A percentile compares a stretch with the other conserved stretches of the same genome.
Evolutionary conservation across 73 alveolate species (phyloP).

Genomic region (Tetrahymena thermophila): DNA sequence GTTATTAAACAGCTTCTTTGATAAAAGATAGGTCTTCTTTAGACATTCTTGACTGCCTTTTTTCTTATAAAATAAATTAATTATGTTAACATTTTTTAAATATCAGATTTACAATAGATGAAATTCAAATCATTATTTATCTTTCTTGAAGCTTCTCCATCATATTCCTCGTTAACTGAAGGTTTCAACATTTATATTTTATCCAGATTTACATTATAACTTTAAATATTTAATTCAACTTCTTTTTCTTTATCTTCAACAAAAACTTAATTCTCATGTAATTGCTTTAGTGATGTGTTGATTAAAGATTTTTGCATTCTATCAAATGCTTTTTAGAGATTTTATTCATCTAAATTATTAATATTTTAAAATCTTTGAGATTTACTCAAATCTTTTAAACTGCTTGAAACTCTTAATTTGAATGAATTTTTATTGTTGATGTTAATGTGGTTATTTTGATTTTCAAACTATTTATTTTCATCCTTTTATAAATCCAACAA

Average conservation of each 20-base stretch:
- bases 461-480: background rate
- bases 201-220: background rate
- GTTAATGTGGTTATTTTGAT: too few relatives aligned
- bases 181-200: background rate
- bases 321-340: background rate
- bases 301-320: background rate
- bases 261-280: background rate
- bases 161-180: background rate
- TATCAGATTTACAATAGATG: background rate
- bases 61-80: background rate
- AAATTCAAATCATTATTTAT: background rate
- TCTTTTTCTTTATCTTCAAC: background rate
- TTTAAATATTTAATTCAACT: background rate
- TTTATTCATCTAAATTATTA: background rate
- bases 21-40: background rate
- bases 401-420: background rate
- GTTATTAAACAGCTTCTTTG: background rate
- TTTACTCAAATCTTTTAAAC: background rate
- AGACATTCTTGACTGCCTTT: background rate
- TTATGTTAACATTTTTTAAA: background rate
- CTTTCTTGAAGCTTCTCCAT: background rate
- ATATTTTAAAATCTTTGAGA: background rate
- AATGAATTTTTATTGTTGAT: background rate
- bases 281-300: background rate
- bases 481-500: background rate